Conservation (phyloP, 2,329 filamentous ascomycete species). For the Ceratocystiopsis sp. region DNA sequence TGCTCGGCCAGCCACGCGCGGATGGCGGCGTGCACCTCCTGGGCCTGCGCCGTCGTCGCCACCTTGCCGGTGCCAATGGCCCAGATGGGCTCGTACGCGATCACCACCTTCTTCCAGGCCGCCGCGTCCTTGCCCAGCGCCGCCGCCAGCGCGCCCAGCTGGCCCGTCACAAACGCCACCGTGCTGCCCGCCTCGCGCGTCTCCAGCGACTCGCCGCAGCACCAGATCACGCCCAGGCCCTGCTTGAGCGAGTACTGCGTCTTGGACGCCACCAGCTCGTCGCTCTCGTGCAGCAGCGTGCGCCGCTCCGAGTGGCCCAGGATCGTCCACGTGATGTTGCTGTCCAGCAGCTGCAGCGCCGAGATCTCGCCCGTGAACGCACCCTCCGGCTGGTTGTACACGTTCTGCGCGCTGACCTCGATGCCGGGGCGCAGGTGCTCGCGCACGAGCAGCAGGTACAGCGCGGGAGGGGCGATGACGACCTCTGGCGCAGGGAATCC, state of each 20-base stretch:
- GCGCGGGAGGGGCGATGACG: slow-evolving; percentile 75
- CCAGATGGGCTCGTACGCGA: slow-evolving; percentile 99
- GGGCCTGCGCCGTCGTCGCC: slow-evolving; percentile 73
- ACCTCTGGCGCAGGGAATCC: slow-evolving; percentile 46
- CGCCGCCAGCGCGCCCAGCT: slow-evolving; percentile 63
- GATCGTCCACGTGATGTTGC: slow-evolving; percentile 75
- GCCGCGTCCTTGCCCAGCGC: slow-evolving; percentile 45
- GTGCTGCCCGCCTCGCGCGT: slow-evolving; percentile 77
- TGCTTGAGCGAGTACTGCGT: slow-evolving; percentile 82
- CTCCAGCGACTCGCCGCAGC: slow-evolving; percentile 90
- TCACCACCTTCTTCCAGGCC: slow-evolving; percentile 74
- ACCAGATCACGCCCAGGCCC: slow-evolving; percentile 83
- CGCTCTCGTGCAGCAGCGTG: slow-evolving; percentile 72
- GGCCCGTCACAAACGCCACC: slow-evolving; percentile 66
- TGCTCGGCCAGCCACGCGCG: slow-evolving; percentile 72
- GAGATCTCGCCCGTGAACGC: slow-evolving; percentile 96
- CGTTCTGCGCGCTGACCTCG: slow-evolving; percentile 87
- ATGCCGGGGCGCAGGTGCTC: slow-evolving; percentile 59
- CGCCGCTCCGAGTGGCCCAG: slow-evolving; percentile 92
- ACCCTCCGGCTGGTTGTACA: slow-evolving; percentile 91
- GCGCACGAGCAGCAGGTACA: slow-evolving; percentile 81
- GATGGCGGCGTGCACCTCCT: slow-evolving; percentile 87
- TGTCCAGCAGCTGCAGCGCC: slow-evolving; percentile 78
- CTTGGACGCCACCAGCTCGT: slow-evolving; percentile 79
- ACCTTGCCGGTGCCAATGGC: slow-evolving; percentile 88